A percentile compares a stretch with the other conserved stretches of the same genome.
Conservation (phyloP, 1,284 basidiomycete genomes). For the Golubevia sp. region DNA sequence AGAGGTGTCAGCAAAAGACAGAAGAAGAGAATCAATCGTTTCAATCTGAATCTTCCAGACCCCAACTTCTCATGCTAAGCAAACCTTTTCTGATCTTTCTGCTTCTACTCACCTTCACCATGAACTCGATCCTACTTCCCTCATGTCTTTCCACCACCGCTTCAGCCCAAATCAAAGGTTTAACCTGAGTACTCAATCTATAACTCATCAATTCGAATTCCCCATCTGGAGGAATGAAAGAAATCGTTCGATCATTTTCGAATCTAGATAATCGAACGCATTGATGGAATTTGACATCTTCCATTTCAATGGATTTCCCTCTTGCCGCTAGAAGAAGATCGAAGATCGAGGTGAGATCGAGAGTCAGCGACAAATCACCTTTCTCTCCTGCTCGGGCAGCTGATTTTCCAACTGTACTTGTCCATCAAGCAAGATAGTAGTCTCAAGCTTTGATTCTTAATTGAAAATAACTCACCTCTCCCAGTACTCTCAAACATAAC, state of each 20-base stretch:
- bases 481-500: slow-evolving; percentile 99
- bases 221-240: slow-evolving; percentile 98
- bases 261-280: slow-evolving; percentile 99
- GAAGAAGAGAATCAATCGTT: neutral
- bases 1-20: neutral
- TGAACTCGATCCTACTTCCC: slow-evolving; percentile 92
- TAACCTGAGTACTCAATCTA: slow-evolving; percentile 91
- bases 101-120: slow-evolving; percentile 73
- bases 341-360: slow-evolving; percentile 5
- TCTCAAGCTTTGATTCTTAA: neutral
- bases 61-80: no score
- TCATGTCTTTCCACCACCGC: slow-evolving; percentile 92
- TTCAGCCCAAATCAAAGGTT: slow-evolving; percentile 97
- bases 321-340: slow-evolving; percentile 72
- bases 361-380: neutral
- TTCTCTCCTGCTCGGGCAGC: neutral
- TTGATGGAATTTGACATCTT: slow-evolving; percentile 99
- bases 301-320: slow-evolving; percentile 99
- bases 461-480: slow-evolving; percentile 70
- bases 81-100: no score
- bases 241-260: slow-evolving; percentile 98
- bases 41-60: no score
- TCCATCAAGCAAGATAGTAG: neutral
- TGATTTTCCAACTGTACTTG: neutral
- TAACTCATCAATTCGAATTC: slow-evolving; percentile 99